A percentile compares a stretch with the other conserved stretches of the same genome.
phyloP scores from a whole-genome alignment of 1,139 yeast species.

The Suhomyces panamericanus region DNA sequence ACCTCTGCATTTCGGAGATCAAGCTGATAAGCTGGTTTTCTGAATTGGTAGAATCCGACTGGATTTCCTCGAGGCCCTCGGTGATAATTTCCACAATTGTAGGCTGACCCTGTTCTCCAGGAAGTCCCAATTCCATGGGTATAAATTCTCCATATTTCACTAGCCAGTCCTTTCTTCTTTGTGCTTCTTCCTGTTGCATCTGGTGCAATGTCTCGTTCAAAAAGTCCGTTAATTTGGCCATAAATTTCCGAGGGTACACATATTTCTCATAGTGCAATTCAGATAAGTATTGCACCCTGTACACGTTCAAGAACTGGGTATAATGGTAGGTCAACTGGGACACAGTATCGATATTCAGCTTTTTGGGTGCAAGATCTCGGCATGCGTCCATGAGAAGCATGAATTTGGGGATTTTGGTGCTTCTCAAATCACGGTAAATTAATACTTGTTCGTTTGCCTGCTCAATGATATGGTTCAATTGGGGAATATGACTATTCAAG shows the following conservation, averaged over 20 bases:
- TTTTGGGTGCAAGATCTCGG: conserved; percentile 21
- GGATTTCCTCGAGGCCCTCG: conserved; percentile 42
- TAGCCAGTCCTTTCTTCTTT: conserved; percentile 40
- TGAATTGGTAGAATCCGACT: conserved; percentile 18
- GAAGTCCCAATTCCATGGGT: conserved; percentile 42
- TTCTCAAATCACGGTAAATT: conserved; percentile 26
- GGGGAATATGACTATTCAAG: conserved; percentile 17
- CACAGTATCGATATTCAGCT: conserved; percentile 28
- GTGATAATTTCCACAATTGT: conserved; percentile 44
- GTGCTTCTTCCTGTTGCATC: conserved; percentile 38
- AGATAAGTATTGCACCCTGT: conserved; percentile 37
- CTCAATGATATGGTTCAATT: conserved; percentile 20
- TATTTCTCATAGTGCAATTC: conserved; percentile 46
- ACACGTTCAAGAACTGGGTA: conserved; percentile 34
- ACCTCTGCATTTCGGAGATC: conserved; percentile 13
- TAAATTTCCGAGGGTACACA: conserved; percentile 40
- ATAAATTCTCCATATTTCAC: conserved; percentile 43
- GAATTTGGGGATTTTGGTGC: conserved; percentile 27
- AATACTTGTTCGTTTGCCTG: conserved; percentile 19
- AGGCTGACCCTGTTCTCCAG: conserved; percentile 43
- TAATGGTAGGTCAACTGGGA: conserved; percentile 39
- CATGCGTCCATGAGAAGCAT: conserved; percentile 24
- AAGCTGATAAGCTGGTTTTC: conserved; percentile 29
- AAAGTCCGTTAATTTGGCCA: conserved; percentile 32
- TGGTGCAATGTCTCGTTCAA: conserved; percentile 35